These are phyloP conservation scores for Escallonia herrerae DNA, from an alignment of 129 eudicot genomes.

Conservation along the genomic window DNA sequence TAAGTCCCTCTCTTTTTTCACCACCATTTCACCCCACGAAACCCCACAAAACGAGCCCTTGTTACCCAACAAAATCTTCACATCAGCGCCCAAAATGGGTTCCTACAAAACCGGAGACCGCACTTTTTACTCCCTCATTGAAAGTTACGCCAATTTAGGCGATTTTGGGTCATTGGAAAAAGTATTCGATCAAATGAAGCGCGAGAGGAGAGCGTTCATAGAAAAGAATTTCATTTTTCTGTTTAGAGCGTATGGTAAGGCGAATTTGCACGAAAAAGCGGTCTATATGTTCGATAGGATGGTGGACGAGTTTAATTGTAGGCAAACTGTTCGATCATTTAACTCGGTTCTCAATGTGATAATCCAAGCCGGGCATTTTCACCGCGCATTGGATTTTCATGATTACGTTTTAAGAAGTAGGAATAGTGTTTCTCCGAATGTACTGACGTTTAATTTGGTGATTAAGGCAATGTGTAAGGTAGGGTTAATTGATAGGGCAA, in stretches of 20 bases:
- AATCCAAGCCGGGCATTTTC: slow-evolving; percentile 46
- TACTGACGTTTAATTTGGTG: slow-evolving; percentile 69
- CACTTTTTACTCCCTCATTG: slow-evolving; percentile 70
- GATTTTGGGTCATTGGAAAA: slow-evolving; percentile 59
- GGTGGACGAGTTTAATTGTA: slow-evolving; percentile 63
- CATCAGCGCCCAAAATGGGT: slow-evolving; percentile 41
- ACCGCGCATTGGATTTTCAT: slow-evolving; percentile 54
- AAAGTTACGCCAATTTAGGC: slow-evolving; percentile 45
- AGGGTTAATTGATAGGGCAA: slow-evolving; percentile 52
- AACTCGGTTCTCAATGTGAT: slow-evolving; percentile 72
- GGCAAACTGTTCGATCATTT: slow-evolving; percentile 74
- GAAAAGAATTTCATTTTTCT: slow-evolving; percentile 59
- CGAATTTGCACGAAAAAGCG: slow-evolving; percentile 54
- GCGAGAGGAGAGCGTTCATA: slow-evolving; percentile 48
- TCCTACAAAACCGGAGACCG: slow-evolving; percentile 71
- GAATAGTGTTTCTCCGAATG: slow-evolving; percentile 46
- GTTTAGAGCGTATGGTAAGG: slow-evolving; percentile 72
- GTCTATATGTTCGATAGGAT: slow-evolving; percentile 67
- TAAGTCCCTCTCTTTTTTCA: slow-evolving; percentile 32
- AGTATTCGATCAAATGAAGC: slow-evolving; percentile 63
- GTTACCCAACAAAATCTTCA: slow-evolving; percentile 43
- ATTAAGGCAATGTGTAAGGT: slow-evolving; percentile 64
- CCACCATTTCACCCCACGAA: slow-evolving; percentile 9
- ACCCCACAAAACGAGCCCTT: slow-evolving; percentile 23
- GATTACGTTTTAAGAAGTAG: slow-evolving; percentile 20